These are phyloP conservation scores for Blastocystis sp. DNA, from an alignment of 352 stramenopile species.

Conservation along the genomic window DNA sequence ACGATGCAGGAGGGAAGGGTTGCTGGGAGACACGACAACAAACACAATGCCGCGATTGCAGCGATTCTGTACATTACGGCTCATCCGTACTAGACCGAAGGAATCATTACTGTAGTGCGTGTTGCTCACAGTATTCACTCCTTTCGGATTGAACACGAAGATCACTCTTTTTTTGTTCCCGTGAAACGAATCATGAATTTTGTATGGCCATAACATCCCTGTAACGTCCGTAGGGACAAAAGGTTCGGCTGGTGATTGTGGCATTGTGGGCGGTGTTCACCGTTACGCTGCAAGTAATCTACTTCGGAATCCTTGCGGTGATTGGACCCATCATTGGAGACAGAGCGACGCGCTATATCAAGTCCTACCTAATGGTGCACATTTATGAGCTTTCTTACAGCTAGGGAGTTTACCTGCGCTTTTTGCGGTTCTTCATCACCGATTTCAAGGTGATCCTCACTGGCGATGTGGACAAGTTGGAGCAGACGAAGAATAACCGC, in stretches of 20 bases:
- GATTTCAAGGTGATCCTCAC: slow-evolving; percentile 66
- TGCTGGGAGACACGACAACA: not conserved
- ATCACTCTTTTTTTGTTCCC: not conserved
- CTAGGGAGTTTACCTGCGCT: slow-evolving; percentile 46
- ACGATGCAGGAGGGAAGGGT: not conserved
- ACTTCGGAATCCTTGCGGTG: not conserved
- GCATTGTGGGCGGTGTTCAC: slow-evolving; percentile 7
- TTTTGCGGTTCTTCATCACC: slow-evolving; percentile 60
- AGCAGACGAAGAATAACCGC: slow-evolving; percentile 62
- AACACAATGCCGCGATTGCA: not conserved
- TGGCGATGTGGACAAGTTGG: slow-evolving; percentile 59
- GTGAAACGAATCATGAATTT: slow-evolving; percentile 54
- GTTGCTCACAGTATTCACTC: not conserved
- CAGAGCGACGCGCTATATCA: not conserved
- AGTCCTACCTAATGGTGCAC: slow-evolving; percentile 48
- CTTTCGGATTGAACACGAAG: not conserved
- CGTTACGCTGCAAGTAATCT: not conserved
- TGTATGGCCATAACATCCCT: not conserved
- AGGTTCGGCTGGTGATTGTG: slow-evolving; percentile 10
- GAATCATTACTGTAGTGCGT: not conserved
- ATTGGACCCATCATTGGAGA: slow-evolving; percentile 27
- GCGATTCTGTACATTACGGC: not conserved
- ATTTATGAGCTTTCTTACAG: not conserved
- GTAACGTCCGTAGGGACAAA: slow-evolving; percentile 10
- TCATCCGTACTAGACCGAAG: not conserved